Base-by-base conservation (phyloP, 2,329 filamentous ascomycete genomes). In the Thielaviopsis populi region DNA sequence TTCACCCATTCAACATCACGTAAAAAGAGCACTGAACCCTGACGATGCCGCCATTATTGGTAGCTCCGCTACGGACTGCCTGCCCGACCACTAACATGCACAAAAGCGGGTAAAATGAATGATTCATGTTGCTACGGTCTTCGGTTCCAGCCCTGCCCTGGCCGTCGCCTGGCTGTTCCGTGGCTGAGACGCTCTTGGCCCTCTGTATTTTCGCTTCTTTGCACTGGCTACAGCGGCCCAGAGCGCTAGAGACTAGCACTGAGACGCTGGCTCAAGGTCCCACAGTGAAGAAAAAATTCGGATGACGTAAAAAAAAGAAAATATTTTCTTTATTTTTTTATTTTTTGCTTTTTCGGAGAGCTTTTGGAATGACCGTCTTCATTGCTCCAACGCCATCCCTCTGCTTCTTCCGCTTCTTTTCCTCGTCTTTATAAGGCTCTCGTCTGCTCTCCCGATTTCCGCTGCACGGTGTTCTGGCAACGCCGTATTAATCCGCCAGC, bases 281-380 rank as follows among this genome's bases (percentile, higher is more conserved):
- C 27, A 56, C 27, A 37, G 30, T n/a, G 53, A 56, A 56, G 30
- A 37, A 56, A 56, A 54, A 56, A 30, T 24, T 33, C 8, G 30
- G 30, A 37, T 56, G 53, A 56, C 53, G 53, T 56, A 56, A 56
- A 37, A 37, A 37, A 56, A 54, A 15, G 30, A 56, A n/a, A 56
- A 15, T 22, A 53, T 27, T 24, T 27, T 24, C 13, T n/a, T 30
- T 30, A 56, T 30, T 30, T 56, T 56, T 17, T 33, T 56, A 7
- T n/a, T 33, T 22, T 24, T 46, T n/a, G n/a, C 50, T 27, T 24
- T 37, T 15, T 63, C 19, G 17, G 61, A 56, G 42, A 63, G 24
- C 53, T 37, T 11, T 37, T 37, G 27, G 53, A 33, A 15, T 37
- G 30, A 15, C 40, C 24, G 27, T 33, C 41, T 61, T 27, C 13